Evolutionary conservation across 2,329 filamentous ascomycete genomes (phyloP), one percentile per base, ranked within the genome.

Genomic region (Ascosphaera pollenicola): DNA sequence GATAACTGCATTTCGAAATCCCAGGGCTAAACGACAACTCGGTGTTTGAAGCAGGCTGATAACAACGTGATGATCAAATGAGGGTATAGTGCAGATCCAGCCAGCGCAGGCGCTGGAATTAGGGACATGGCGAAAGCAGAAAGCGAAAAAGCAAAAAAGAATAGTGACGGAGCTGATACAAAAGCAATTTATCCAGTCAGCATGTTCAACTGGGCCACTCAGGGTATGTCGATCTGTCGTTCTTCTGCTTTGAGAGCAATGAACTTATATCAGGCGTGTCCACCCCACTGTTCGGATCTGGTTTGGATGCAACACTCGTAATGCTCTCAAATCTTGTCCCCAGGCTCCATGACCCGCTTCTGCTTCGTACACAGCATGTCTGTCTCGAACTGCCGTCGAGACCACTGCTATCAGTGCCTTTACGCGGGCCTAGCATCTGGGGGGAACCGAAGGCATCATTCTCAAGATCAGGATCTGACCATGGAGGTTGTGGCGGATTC

Each of bases 401-500:
- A 8, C 17, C 32, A 18, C n/a, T 35, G 17, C 32, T 35, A 18
- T 15, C 32, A 35, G 32, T 35, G 32, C 32, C 5, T 13, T 18
- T 35, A 13, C 32, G 17, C 5, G 32, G 17, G 13, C 32, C n/a
- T 13, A 35, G 4, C n/a, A 18, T 35, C 8, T 15, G 32, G 5
- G 32, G 13, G n/a, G n/a, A 16, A 18, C 32, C 13, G 17, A 13
- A 8, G 5, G 5, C 32, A 8, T 5, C 8, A 5, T 18, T 18
- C 32, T 35, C 32, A 15, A 35, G n/a, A 19, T 39, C 36, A 7
- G 37, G 34, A 18, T 39, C 37, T 30, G 36, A 41, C 42, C 42
- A 44, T 21, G 39, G 43, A 10, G 45, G 42, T 15, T 43, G 45
- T 18, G 40, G 38, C 17, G 46, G 39, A 2, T 13, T 17, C 17